Percentiles rank a stretch among this genome's conserved stretches.
phyloP scores from a whole-genome alignment of 2,329 filamentous ascomycete species.

The Botrytis tulipae region DNA sequence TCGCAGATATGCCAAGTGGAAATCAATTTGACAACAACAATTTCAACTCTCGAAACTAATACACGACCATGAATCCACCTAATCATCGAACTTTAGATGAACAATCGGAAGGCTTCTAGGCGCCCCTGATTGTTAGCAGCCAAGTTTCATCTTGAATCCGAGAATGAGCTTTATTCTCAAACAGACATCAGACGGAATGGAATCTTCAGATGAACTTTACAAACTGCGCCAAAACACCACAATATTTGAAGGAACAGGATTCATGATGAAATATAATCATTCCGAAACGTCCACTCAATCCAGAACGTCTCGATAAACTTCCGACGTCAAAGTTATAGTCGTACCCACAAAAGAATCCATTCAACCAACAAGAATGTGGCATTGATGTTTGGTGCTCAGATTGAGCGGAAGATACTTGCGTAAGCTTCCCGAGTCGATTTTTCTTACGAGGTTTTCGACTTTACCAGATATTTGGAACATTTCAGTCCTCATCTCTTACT shows the following conservation, averaged over 20 bases:
- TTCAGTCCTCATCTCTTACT: not conserved
- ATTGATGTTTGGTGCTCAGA: slow-evolving; percentile 13
- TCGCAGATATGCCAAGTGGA: not conserved
- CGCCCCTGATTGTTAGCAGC: not conserved
- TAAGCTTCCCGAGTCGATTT: not conserved
- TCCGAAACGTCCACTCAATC: not conserved
- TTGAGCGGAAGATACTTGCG: slow-evolving; percentile 1
- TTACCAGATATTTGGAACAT: not conserved
- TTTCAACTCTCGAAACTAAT: not conserved
- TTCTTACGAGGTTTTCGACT: not conserved
- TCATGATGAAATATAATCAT: not conserved
- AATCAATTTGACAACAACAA: not conserved
- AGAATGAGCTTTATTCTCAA: not conserved
- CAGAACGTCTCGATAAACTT: slow-evolving; percentile 3
- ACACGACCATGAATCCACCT: not conserved
- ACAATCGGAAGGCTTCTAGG: not conserved
- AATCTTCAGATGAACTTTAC: not conserved
- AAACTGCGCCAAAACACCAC: not conserved
- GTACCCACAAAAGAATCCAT: not conserved
- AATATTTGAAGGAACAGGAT: slow-evolving; percentile 1
- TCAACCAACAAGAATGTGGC: not conserved
- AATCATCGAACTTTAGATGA: not conserved
- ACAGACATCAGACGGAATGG: not conserved
- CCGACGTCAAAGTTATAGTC: not conserved
- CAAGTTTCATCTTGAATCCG: not conserved